These are phyloP conservation scores for Triticum dicoccoides DNA, from an alignment of 176 grass and related monocot species.

Conservation along the genomic window DNA sequence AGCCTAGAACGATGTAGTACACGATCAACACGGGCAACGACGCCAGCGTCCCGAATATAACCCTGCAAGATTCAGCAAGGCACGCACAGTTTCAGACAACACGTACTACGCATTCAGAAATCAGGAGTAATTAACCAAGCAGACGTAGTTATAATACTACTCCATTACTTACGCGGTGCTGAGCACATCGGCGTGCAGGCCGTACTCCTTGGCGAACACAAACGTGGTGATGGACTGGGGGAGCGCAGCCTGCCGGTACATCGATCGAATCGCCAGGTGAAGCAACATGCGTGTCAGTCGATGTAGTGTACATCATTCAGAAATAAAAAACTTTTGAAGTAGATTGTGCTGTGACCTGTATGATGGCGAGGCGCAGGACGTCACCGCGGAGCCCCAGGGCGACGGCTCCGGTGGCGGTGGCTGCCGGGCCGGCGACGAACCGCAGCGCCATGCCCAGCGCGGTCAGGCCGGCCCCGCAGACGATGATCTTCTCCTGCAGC, in stretches of 20 bases:
- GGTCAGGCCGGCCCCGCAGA: slow-evolving; percentile 47
- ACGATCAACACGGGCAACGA: slow-evolving; percentile 65
- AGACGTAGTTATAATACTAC: background rate
- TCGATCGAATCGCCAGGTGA: no score
- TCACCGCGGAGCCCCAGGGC: slow-evolving; percentile 59
- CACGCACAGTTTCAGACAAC: background rate
- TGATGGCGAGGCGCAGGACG: slow-evolving; percentile 64
- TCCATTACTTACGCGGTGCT: slow-evolving; percentile 65
- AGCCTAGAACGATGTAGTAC: slow-evolving; percentile 53
- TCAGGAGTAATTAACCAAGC: background rate
- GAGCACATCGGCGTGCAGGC: slow-evolving; percentile 66
- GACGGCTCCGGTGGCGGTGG: slow-evolving; percentile 41
- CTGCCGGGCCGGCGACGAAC: slow-evolving; percentile 63
- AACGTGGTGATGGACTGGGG: slow-evolving; percentile 78
- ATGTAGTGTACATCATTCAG: background rate
- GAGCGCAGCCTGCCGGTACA: slow-evolving; percentile 52
- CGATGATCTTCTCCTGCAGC: slow-evolving; percentile 74
- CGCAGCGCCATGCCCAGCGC: slow-evolving; percentile 63
- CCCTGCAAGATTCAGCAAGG: slow-evolving; percentile 38
- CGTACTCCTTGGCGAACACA: slow-evolving; percentile 79
- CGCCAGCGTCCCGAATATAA: slow-evolving; percentile 75
- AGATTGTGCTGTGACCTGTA: slow-evolving; percentile 35
- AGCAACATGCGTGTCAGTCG: background rate
- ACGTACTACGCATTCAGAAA: no score
- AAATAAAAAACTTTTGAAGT: background rate